Base-by-base conservation (phyloP, 768 basidiomycete species). In the Podaxis sp. region DNA sequence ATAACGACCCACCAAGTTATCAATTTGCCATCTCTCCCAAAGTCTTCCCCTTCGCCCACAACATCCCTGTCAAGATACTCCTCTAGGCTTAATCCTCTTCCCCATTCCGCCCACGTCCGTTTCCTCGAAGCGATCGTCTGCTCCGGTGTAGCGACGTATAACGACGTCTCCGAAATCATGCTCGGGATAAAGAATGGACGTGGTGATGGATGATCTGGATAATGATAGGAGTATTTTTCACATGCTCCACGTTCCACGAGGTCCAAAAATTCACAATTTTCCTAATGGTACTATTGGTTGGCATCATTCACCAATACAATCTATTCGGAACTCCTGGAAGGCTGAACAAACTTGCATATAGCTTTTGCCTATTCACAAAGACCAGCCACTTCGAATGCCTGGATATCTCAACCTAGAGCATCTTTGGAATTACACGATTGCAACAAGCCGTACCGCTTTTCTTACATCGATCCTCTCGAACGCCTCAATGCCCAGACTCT, bases 1-100 rank as follows among this genome's bases (percentile, higher is more conserved):
- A 15, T 26, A 26, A 12, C 22, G 28, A 64, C 66, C 44, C 68
- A 86, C 86, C 86, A 89, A 46, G 80, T 82, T 46, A 76, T 79
- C 40, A 84, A 66, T 48, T 74, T 79, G 12, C 80, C 84, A 53
- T 83, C 71, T 17, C 65, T 67, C 6, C 81, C 80, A 57, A 82
- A 77, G 58, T 83, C 81, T 61, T 75, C 71, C 5, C 63, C 63
- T 39, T 83, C 79, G 68, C 82, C 71, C 12, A 72, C 63, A 0
- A 64, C 73, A 65, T 83, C 77, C 30, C 80, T 73, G 39, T 76
- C 71, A 8, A 83, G 64, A 65, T 83, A 87, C 62, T 82, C 75
- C 49, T 84, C 80, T 22, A 79, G 46, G 0, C 76, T 74, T 63
- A 81, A 64, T 1, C 75, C 76, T 59, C 71, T 76, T 2, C 77